Evolutionary conservation across 2,329 filamentous ascomycete species (phyloP).

Genomic region (Trichocomaceae sp.): DNA sequence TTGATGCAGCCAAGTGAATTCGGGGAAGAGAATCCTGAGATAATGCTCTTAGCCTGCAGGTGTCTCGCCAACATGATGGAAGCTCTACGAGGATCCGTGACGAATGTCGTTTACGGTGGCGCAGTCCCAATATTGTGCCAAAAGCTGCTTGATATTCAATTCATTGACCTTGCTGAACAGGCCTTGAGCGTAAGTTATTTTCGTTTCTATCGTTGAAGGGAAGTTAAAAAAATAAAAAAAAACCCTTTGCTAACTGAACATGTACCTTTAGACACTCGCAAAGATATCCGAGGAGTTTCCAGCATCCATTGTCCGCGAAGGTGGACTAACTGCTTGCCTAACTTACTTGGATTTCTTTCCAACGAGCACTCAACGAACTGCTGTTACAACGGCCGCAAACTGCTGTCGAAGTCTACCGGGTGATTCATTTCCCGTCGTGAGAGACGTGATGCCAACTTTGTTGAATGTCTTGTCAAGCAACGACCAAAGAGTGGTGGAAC

Average conservation of each 20-base stretch:
- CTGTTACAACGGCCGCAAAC: constrained; percentile 94
- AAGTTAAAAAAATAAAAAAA: not conserved
- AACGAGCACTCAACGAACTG: constrained; percentile 91
- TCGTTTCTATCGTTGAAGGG: not conserved
- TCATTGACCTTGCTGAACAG: constrained; percentile 95
- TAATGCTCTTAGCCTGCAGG: constrained; percentile 93
- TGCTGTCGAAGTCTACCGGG: constrained; percentile 95
- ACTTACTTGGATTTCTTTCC: constrained; percentile 97
- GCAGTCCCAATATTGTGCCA: constrained; percentile 91
- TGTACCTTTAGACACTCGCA: constrained; percentile 63
- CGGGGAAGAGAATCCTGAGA: constrained; percentile 85
- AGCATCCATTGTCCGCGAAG: constrained; percentile 88
- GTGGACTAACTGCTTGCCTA: constrained; percentile 88
- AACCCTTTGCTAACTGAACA: not conserved
- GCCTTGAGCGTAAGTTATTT: constrained; percentile 63
- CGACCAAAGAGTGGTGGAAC: constrained; percentile 94
- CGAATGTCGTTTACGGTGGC: constrained; percentile 94
- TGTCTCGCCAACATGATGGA: constrained; percentile 98
- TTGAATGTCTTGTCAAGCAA: constrained; percentile 84
- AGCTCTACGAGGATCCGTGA: constrained; percentile 82
- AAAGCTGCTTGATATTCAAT: constrained; percentile 91
- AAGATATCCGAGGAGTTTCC: constrained; percentile 98
- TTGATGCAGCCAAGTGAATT: constrained; percentile 89
- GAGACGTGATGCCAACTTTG: constrained; percentile 93
- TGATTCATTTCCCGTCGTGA: constrained; percentile 84